phyloP scores from a whole-genome alignment of 2,329 filamentous ascomycete genomes.

The Hortaea sp. region DNA sequence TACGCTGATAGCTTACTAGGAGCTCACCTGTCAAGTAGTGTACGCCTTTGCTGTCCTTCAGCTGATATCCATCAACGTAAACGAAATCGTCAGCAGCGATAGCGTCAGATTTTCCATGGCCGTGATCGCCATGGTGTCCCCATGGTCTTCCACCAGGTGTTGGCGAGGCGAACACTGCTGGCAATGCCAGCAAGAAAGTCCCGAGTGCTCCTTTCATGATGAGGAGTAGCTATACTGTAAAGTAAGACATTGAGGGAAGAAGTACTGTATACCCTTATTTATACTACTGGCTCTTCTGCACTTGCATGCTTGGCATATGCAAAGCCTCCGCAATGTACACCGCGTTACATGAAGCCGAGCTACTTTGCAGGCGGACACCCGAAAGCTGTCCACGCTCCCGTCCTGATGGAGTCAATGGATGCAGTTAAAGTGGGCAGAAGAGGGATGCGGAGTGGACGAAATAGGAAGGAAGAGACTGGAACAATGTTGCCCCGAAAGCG shows the following conservation, averaged over 20 bases:
- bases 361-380: too few relatives aligned
- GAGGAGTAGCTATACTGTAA: not conserved
- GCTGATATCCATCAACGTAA: slow-evolving; percentile 21
- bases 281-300: too few relatives aligned
- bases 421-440: too few relatives aligned
- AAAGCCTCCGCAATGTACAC: too few relatives aligned
- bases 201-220: not conserved
- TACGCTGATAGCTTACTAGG: too few relatives aligned
- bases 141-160: not conserved
- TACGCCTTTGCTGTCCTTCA: slow-evolving; percentile 26
- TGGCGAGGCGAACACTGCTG: not conserved
- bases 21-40: slow-evolving; percentile 13
- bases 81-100: slow-evolving; percentile 26
- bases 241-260: too few relatives aligned
- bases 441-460: not conserved
- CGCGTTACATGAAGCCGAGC: too few relatives aligned
- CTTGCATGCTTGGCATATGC: too few relatives aligned
- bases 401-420: too few relatives aligned
- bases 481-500: not conserved
- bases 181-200: not conserved
- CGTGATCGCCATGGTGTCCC: not conserved
- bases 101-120: not conserved
- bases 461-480: not conserved
- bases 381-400: too few relatives aligned
- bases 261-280: too few relatives aligned